Evolutionary conservation across 495 filamentous ascomycete genomes (phyloP), one percentile per base, ranked within the genome.

Genomic region (Daldinia decipiens): DNA sequence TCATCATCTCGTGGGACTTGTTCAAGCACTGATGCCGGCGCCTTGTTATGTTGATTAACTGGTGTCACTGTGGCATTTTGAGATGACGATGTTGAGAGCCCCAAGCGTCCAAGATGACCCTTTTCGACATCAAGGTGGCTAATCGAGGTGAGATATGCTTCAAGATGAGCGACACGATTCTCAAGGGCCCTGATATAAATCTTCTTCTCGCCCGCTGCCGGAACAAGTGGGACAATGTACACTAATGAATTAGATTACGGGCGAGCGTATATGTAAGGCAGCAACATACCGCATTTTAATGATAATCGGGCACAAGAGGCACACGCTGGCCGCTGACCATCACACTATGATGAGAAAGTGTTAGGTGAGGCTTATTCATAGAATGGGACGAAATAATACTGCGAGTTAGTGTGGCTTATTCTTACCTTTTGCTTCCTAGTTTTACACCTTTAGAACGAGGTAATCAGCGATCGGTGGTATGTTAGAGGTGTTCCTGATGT

Each of bases 101-200:
- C 43, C 17, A 65, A 39, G 43, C 57, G 61, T 43, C 47, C 67
- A 7, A 74, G 68, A 21, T 77, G 68, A 61, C 67, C 71, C 47
- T 65, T 55, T 31, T 65, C 59, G 15, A 66, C 64, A 59, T 24
- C 62, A 32, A 17, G 19, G 29, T 79, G 67, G 7, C 77, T 75
- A 4, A 68, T 61, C 4, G 64, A 65, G 24, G 73, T 31, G 5
- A 77, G 62, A 38, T 76, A 65, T 11, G 65, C 57, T 32, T 79
- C 77, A 29, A 79, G 59, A 54, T 79, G 75, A 3, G 77, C 73
- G 17, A 79, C 55, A 29, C 77, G 77, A 19, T 77, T 68, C 56
- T 79, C 77, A 1, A 79, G 67, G 21, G 77, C 77, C 36, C 74
- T 79, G 67, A 79, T 77, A 56, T 79, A 79, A 6, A 77, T 54